These are phyloP conservation scores for Achaetomiella virescens DNA, from an alignment of 495 filamentous ascomycete genomes.

Conservation along the genomic window DNA sequence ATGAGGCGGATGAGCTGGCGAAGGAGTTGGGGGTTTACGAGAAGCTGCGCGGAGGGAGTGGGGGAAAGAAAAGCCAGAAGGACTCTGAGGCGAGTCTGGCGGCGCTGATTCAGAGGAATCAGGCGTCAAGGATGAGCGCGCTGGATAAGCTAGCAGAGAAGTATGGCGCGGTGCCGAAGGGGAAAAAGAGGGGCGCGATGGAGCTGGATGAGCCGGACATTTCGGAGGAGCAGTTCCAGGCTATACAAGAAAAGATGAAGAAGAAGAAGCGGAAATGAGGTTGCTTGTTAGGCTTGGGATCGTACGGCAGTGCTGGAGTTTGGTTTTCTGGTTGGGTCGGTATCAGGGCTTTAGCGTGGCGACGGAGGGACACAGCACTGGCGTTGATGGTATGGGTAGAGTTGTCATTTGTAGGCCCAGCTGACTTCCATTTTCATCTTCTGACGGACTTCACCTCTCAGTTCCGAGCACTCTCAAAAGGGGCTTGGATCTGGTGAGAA, in stretches of 20 bases:
- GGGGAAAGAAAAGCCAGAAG: conserved; percentile 40
- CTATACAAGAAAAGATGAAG: conserved; percentile 34
- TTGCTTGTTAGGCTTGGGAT: neutral
- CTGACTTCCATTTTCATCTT: too few relatives aligned
- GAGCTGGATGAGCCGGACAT: conserved; percentile 51
- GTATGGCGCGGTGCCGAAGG: conserved; percentile 51
- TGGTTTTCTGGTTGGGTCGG: neutral
- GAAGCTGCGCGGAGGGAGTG: conserved; percentile 42
- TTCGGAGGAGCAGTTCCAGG: conserved; percentile 63
- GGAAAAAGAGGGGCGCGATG: conserved; percentile 43
- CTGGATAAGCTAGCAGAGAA: conserved; percentile 70
- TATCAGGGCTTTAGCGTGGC: neutral
- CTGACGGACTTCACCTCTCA: too few relatives aligned
- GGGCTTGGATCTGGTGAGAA: too few relatives aligned
- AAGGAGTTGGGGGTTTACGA: conserved; percentile 65
- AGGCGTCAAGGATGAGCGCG: conserved; percentile 34
- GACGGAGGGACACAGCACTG: neutral
- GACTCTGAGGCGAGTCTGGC: conserved; percentile 36
- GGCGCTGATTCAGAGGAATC: conserved; percentile 38
- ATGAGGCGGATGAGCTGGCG: conserved; percentile 65
- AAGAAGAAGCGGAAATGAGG: conserved; percentile 34
- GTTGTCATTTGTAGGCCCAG: too few relatives aligned
- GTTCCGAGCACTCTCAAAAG: too few relatives aligned
- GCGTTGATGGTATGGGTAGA: neutral
- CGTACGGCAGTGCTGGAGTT: neutral